Percentiles rank a stretch among this genome's conserved stretches.
Evolutionary conservation across 1,284 basidiomycete species (phyloP).

Genomic region (Grifola frondosa): DNA sequence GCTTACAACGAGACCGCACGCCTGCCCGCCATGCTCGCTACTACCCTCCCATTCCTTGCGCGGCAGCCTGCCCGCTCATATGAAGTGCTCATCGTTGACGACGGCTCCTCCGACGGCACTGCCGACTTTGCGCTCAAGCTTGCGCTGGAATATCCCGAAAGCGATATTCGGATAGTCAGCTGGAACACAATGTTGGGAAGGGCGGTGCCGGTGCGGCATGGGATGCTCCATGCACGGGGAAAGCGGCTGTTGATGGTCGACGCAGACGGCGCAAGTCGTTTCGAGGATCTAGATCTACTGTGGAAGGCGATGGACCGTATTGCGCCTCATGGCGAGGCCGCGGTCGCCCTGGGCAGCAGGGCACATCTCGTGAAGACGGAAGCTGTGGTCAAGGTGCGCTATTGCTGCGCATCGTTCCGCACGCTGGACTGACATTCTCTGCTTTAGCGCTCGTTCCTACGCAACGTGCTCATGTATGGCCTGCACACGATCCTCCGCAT

Average conservation of each 20-base stretch:
- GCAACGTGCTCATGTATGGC: slow-evolving; percentile 91
- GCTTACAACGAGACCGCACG: slow-evolving; percentile 88
- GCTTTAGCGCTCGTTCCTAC: slow-evolving; percentile 76
- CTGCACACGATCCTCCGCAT: slow-evolving; percentile 84
- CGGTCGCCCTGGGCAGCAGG: slow-evolving; percentile 81
- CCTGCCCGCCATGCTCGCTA: slow-evolving; percentile 79
- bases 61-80: slow-evolving; percentile 41
- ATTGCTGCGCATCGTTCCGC: background rate
- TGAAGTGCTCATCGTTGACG: slow-evolving; percentile 88
- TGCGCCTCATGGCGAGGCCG: slow-evolving; percentile 46
- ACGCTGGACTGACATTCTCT: background rate
- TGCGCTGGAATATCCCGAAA: slow-evolving; percentile 51
- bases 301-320: slow-evolving; percentile 73
- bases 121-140: slow-evolving; percentile 63
- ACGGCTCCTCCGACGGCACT: slow-evolving; percentile 83
- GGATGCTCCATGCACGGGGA: slow-evolving; percentile 81
- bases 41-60: slow-evolving; percentile 63
- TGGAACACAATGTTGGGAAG: slow-evolving; percentile 85
- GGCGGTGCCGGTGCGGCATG: slow-evolving; percentile 89
- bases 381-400: slow-evolving; percentile 86
- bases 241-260: slow-evolving; percentile 86
- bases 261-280: slow-evolving; percentile 89
- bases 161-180: slow-evolving; percentile 74
- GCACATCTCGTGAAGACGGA: slow-evolving; percentile 91
- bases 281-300: slow-evolving; percentile 76